Conservation (phyloP, 169 alveolate genomes). For the Amoebophrya sp. region DNA sequence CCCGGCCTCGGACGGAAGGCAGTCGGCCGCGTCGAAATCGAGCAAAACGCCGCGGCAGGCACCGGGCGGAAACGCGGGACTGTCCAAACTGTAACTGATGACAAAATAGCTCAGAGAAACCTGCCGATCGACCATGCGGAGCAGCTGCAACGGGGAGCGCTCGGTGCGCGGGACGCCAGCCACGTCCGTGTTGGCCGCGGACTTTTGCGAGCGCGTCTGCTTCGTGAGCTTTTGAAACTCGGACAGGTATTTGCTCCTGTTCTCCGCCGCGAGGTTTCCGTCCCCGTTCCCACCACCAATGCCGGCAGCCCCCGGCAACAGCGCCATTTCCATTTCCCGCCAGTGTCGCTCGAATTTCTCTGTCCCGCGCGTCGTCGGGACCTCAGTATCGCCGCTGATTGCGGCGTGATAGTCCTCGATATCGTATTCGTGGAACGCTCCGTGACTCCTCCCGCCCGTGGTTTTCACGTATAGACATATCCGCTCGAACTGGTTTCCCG, state of each 20-base stretch:
- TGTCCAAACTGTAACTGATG: background rate
- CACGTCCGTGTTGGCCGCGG: background rate
- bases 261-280: background rate
- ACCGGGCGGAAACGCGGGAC: too few species aligned
- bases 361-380: background rate
- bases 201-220: background rate
- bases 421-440: background rate
- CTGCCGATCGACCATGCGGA: background rate
- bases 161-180: background rate
- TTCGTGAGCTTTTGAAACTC: background rate
- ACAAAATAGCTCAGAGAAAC: background rate
- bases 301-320: background rate
- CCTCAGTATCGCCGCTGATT: background rate
- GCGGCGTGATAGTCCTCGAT: background rate
- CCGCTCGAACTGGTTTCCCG: background rate
- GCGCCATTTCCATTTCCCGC: background rate
- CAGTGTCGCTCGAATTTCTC: background rate
- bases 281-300: too few species aligned
- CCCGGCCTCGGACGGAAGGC: background rate
- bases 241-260: background rate
- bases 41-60: too few species aligned
- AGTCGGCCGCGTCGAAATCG: background rate
- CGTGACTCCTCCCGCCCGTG: background rate
- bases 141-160: background rate
- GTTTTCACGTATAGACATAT: background rate